Conservation (phyloP, 2,329 filamentous ascomycete genomes). For the Penicillium brasilianum region DNA sequence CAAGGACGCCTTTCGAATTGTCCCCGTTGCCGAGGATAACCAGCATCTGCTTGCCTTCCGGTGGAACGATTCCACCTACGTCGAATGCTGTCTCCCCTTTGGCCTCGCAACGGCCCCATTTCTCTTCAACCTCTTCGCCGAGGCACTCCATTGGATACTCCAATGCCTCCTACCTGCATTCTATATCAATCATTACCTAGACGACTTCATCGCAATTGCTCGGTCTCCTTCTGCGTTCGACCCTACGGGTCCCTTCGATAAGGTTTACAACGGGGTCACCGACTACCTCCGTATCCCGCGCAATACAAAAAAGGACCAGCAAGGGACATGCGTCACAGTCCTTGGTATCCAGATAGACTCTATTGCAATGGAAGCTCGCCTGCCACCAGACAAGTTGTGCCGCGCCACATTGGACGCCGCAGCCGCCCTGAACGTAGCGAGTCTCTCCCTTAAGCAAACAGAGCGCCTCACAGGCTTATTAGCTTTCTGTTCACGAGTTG, state of each 20-base stretch:
- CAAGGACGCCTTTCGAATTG: background rate
- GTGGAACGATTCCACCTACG: background rate
- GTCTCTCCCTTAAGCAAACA: constrained; percentile 1
- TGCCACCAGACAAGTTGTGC: background rate
- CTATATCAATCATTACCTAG: background rate
- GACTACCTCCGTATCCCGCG: background rate
- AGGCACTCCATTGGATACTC: background rate
- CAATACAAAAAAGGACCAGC: background rate
- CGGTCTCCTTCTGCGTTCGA: background rate
- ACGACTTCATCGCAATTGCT: background rate
- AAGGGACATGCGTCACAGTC: background rate
- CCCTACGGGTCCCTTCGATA: background rate
- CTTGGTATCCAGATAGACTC: background rate
- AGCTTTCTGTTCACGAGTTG: background rate
- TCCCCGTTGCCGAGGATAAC: background rate
- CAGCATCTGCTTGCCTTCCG: background rate
- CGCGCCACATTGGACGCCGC: background rate
- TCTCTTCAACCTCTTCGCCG: background rate
- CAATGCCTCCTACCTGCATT: background rate
- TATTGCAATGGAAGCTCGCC: background rate
- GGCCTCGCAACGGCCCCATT: background rate
- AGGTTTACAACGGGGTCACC: background rate
- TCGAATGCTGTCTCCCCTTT: constrained; percentile 1
- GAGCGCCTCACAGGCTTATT: background rate
- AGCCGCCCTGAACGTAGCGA: background rate